Conservation (phyloP, 2,329 filamentous ascomycete genomes). For the Botrytis pseudocinerea region DNA sequence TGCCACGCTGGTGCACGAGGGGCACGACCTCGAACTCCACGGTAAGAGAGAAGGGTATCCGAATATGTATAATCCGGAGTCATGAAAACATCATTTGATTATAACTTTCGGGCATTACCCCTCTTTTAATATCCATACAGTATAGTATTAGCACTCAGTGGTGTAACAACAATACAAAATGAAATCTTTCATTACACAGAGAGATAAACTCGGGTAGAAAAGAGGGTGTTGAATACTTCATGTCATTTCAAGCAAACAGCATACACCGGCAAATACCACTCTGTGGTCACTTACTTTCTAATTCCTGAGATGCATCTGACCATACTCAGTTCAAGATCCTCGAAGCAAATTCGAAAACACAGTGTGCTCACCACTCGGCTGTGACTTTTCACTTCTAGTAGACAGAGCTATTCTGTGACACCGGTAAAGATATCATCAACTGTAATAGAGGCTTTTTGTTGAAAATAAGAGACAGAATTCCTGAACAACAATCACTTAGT, state of each 20-base stretch:
- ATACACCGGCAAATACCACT: too few relatives aligned
- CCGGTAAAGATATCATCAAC: rapidly evolving
- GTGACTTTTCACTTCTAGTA: not conserved
- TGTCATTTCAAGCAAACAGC: not conserved
- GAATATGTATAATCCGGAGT: not conserved
- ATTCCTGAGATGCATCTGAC: not conserved
- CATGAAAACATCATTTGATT: too few relatives aligned
- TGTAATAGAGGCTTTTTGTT: not conserved
- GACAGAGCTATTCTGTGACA: not conserved
- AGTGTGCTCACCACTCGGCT: not conserved
- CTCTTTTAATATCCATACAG: not conserved
- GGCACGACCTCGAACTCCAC: not conserved
- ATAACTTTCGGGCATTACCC: not conserved
- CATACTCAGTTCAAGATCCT: not conserved
- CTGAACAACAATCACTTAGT: not conserved
- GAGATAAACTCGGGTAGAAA: not conserved
- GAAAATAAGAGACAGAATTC: rapidly evolving
- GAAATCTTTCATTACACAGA: not conserved
- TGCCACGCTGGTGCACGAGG: not conserved
- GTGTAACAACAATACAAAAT: too few relatives aligned
- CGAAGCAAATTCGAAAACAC: not conserved
- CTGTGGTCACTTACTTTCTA: not conserved
- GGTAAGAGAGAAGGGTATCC: not conserved
- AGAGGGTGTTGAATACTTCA: not conserved
- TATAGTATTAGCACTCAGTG: too few relatives aligned